phyloP scores from a whole-genome alignment of 495 filamentous ascomycete genomes.

The Hypoxylon trugodes region DNA sequence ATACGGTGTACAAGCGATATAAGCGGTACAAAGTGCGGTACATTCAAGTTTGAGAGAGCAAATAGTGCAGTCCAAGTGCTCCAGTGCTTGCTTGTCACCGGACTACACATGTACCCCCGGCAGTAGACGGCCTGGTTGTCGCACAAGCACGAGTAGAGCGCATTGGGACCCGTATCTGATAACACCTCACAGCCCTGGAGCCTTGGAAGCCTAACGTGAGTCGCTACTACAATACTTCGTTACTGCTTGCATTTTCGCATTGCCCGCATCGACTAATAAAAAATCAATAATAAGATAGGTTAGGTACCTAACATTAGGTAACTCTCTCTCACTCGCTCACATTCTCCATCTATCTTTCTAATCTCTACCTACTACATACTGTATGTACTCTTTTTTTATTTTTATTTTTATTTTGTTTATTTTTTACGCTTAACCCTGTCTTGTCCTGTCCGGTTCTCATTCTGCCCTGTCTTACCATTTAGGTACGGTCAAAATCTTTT shows the following conservation, averaged over 20 bases:
- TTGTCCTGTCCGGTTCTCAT: neutral
- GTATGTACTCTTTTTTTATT: too few relatives aligned
- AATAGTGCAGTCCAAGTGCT: conserved; percentile 15
- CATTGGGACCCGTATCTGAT: conserved; percentile 37
- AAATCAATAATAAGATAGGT: conserved; percentile 1
- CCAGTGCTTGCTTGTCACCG: conserved; percentile 23
- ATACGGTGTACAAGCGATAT: neutral
- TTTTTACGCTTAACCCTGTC: conserved; percentile 3
- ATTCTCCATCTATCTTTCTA: too few relatives aligned
- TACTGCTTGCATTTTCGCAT: conserved; percentile 23
- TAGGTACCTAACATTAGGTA: conserved; percentile 1
- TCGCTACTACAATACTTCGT: too few relatives aligned
- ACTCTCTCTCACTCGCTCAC: too few relatives aligned
- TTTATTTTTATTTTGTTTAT: neutral
- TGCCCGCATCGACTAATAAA: conserved; percentile 31
- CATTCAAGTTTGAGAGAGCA: conserved; percentile 1
- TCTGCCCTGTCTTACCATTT: conserved; percentile 27
- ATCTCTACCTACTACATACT: neutral
- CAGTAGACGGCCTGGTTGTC: conserved; percentile 20
- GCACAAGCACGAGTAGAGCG: conserved; percentile 38
- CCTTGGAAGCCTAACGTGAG: conserved; percentile 6
- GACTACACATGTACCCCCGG: conserved; percentile 30
- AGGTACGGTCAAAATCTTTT: too few relatives aligned
- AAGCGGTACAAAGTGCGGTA: conserved; percentile 15
- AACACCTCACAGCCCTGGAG: conserved; percentile 39